Base-by-base conservation (phyloP, 2,329 filamentous ascomycete species). In the Waltergamsia citrina region DNA sequence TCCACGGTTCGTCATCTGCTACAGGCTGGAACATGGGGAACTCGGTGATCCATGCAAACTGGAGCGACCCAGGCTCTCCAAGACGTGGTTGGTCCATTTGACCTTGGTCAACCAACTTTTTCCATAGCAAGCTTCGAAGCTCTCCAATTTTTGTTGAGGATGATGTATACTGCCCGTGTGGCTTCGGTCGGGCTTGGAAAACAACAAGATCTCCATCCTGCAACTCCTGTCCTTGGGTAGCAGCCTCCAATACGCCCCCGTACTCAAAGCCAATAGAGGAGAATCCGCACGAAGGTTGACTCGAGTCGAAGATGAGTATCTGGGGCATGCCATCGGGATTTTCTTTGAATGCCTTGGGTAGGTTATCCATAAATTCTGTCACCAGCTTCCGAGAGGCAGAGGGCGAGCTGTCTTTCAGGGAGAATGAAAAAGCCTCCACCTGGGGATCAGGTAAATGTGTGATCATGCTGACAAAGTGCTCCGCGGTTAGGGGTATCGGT, bases 11-110 rank as follows among this genome's bases (percentile, higher is more conserved):
- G 33, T 70, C 62, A 7, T 60, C 58, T 33, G 72, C 76, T 34
- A 71, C 71, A 0, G 81, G 85, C 2, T 86, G 87, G 62, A 98
- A 98, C 47, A 98, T 76, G 10, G 92, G 92, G 52, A 98, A 98
- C 39, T 90, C 78, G 1, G 73, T 81, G 10, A 98, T 73, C 92
- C 92, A 98, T 36, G 82, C 69, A 56, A 88, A 90, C 38, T 66
- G 60, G 74, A 87, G 37, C 50, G 66, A 48, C 39, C 43, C 50
- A 3, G 56, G 47, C 1, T 57, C 48, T 14, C 57, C 57, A 1
- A 60, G 49, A 1, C 42, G 34, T 6, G 37, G 59, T 2, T 49
- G 56, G 4, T 57, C 45, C 24, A 85, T 62, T 21, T 82, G 62
- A 1, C 65, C 70, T 18, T 71, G 57, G n/a, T 74, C 67, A 1